Evolutionary conservation across 78 protist genomes (phyloP).

Genomic region (Cavenderia fasciculata): DNA sequence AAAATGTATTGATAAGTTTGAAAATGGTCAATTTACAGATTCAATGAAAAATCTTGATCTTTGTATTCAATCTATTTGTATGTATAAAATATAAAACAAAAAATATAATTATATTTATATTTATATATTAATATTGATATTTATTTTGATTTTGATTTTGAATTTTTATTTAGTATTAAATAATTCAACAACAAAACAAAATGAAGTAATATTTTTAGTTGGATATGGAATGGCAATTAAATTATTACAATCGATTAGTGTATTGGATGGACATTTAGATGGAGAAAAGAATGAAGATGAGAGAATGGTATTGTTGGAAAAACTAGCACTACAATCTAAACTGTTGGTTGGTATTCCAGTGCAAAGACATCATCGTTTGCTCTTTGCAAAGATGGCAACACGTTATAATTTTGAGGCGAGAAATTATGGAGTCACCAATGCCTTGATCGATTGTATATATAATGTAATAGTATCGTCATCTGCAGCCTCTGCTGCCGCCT

Average conservation of each 20-base stretch:
- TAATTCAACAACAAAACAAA: too few relatives aligned
- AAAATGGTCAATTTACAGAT: conserved; percentile 33
- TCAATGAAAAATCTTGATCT: conserved; percentile 6
- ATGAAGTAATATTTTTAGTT: conserved; percentile 55
- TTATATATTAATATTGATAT: too few relatives aligned
- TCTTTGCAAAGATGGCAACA: conserved; percentile 73
- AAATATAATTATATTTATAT: too few relatives aligned
- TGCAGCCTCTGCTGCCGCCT: neutral
- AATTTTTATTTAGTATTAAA: too few relatives aligned
- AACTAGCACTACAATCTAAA: conserved; percentile 8
- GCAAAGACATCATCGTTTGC: conserved; percentile 47
- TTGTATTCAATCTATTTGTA: conserved; percentile 38
- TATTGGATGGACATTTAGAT: neutral
- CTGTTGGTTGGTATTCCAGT: conserved; percentile 65
- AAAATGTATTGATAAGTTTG: conserved; percentile 40
- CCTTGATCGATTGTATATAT: neutral
- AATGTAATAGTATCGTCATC: neutral
- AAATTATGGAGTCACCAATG: conserved; percentile 44
- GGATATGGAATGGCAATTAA: conserved; percentile 58
- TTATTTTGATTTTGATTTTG: neutral
- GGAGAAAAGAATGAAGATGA: neutral
- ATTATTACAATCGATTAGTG: neutral
- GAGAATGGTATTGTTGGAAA: neutral
- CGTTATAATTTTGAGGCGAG: conserved; percentile 20
- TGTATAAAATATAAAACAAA: neutral